Evolutionary conservation across 345 rosid species (phyloP).

Genomic region (Eucalyptus sideroxylon): DNA sequence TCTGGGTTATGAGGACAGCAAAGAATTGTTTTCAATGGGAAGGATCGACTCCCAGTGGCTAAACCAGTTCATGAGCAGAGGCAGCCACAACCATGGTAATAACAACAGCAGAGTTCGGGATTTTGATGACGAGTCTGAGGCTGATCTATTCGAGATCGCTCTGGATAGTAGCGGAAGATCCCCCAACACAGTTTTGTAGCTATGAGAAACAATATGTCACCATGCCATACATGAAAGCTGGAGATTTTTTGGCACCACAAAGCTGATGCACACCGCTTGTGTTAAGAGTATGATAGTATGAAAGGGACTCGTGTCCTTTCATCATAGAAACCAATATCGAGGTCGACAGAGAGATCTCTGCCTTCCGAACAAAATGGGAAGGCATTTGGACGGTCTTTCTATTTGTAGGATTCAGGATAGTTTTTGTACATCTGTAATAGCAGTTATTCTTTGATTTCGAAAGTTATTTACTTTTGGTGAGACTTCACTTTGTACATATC

Average conservation of each 20-base stretch:
- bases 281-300: not conserved
- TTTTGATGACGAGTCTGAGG: constrained; percentile 77
- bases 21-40: not conserved
- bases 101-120: constrained; percentile 17
- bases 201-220: not conserved
- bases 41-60: constrained; percentile 25
- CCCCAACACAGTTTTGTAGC: constrained; percentile 4
- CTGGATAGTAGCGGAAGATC: constrained; percentile 44
- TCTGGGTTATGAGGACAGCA: constrained; percentile 9
- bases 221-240: not conserved
- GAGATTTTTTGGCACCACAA: not conserved
- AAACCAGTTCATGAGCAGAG: constrained; percentile 22
- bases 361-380: not conserved
- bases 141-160: constrained; percentile 80
- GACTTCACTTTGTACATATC: not conserved
- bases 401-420: not conserved
- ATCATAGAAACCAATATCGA: not conserved
- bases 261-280: not conserved
- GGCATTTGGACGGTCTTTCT: not conserved
- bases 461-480: not conserved
- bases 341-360: not conserved
- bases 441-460: not conserved
- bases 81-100: constrained; percentile 12
- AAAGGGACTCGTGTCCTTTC: not conserved
- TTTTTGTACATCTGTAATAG: not conserved